A percentile compares a stretch with the other conserved stretches of the same genome.
Evolutionary conservation across 768 basidiomycete genomes (phyloP).

Genomic region (Ramaria sp.): DNA sequence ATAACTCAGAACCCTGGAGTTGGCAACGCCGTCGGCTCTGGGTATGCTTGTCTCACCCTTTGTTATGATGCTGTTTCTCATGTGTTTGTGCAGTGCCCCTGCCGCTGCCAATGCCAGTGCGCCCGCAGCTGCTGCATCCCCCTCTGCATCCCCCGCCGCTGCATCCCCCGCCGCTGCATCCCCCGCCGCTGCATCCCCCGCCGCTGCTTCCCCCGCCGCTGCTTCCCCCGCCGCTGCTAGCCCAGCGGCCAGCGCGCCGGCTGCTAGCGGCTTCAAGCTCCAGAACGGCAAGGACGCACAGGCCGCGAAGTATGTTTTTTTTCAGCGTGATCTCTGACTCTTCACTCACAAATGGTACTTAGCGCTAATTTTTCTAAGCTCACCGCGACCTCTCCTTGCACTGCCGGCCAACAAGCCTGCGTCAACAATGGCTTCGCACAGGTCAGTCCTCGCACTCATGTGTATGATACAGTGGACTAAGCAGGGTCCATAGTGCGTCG

Average conservation of each 20-base stretch:
- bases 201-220: slow-evolving; percentile 12
- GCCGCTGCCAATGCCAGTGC: slow-evolving; percentile 9
- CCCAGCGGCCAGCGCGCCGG: background rate
- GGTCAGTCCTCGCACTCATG: background rate
- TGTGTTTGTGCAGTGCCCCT: slow-evolving; percentile 7
- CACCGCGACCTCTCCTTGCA: slow-evolving; percentile 11
- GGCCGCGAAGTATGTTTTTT: slow-evolving; percentile 4
- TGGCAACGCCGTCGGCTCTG: slow-evolving; percentile 1
- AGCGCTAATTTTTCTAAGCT: slow-evolving; percentile 23
- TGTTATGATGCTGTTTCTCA: background rate
- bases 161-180: background rate
- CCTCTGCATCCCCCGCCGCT: background rate
- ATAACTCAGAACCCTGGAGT: slow-evolving; percentile 27
- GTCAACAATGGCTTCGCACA: slow-evolving; percentile 39
- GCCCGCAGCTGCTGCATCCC: background rate
- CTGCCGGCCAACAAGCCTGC: slow-evolving; percentile 30
- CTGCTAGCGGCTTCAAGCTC: slow-evolving; percentile 8
- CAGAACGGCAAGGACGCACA: slow-evolving; percentile 25
- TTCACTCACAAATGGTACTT: slow-evolving; percentile 1
- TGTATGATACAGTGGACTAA: background rate
- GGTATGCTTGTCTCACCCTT: background rate
- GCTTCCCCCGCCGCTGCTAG: background rate
- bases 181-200: background rate
- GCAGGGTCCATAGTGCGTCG: slow-evolving; percentile 24
- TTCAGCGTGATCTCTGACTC: background rate